These are phyloP conservation scores for Phytopythium chamaehyphon DNA, from an alignment of 352 stramenopile species.

Conservation along the genomic window DNA sequence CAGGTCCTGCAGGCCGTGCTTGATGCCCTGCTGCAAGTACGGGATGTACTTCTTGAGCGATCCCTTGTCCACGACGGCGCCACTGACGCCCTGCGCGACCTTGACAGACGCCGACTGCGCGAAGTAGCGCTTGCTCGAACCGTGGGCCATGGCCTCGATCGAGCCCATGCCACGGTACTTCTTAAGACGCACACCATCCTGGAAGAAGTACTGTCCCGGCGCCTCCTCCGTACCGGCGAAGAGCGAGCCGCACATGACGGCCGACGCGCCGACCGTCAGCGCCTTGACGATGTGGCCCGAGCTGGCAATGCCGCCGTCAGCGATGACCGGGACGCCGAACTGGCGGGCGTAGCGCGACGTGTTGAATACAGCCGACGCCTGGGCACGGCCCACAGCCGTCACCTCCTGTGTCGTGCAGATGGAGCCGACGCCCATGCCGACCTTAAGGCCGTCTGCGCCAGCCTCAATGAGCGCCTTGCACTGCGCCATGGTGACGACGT, in stretches of 20 bases:
- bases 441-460: constrained; percentile 98
- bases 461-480: constrained; percentile 98
- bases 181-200: constrained; percentile 99
- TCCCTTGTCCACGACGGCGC: constrained; percentile 99
- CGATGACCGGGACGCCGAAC: constrained; percentile 98
- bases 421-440: constrained; percentile 99
- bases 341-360: constrained; percentile 94
- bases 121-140: constrained; percentile 93
- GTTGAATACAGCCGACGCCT: constrained; percentile 99
- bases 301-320: constrained; percentile 98
- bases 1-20: constrained; percentile 98
- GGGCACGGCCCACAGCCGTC: constrained; percentile 96
- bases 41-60: constrained; percentile 98
- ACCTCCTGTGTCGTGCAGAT: constrained; percentile 99
- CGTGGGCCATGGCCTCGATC: constrained; percentile 98
- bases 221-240: constrained; percentile 99
- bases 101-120: constrained; percentile 92
- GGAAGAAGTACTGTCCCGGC: constrained; percentile 99
- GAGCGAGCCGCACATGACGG: constrained; percentile 99
- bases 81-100: constrained; percentile 99
- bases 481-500: constrained; percentile 98
- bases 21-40: constrained; percentile 98
- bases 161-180: constrained; percentile 99
- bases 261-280: constrained; percentile 95
- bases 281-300: constrained; percentile 99